Base-by-base conservation (phyloP, 768 basidiomycete genomes). In the Leccinum ochraceum region DNA sequence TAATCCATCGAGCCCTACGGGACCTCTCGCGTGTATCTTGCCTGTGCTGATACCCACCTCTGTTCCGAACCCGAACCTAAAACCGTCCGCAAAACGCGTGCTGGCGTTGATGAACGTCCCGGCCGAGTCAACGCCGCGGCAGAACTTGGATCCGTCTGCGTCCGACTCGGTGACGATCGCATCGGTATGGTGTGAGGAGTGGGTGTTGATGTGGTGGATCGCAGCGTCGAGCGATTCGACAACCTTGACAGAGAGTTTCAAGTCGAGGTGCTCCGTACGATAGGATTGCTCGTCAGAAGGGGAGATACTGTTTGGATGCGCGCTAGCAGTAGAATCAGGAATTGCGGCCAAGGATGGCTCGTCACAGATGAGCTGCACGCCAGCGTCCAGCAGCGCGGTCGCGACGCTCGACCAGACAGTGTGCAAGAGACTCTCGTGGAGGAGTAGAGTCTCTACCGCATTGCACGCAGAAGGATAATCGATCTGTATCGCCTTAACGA, bases 11-110 rank as follows among this genome's bases (percentile, higher is more conserved):
- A 98, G 79, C 0, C 96, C 96, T 1, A 98, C 96, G 0, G 97
- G 97, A 3, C 97, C 97, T 46, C 96, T 82, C 16, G 97, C 95
- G 70, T 99, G 97, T 58, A 97, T 96, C 70, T 92, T 87, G 1
- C 96, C 95, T 0, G 97, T 99, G 72, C 90, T 92, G 69, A 99
- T 97, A 9, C 97, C 97, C 0, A 99, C 96, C 75, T 98, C 97
- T 5, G 97, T 95, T 3, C 97, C 97, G 65, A 97, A 95, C 0
- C 97, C 97, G 71, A 94, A 98, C 61, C 96, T 77, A 76, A 95
- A 97, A 13, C 97, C 96, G 74, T 99, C 97, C 0, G 95, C 89
- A 72, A 99, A 98, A 39, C 97, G 84, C 10, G 97, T 98, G 69
- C 90, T 94, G 7, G 95, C 95, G 68, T 99, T 98, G 60, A 96